These are phyloP conservation scores for Lactarius hengduanensis DNA, from an alignment of 768 basidiomycete genomes.

Conservation along the genomic window DNA sequence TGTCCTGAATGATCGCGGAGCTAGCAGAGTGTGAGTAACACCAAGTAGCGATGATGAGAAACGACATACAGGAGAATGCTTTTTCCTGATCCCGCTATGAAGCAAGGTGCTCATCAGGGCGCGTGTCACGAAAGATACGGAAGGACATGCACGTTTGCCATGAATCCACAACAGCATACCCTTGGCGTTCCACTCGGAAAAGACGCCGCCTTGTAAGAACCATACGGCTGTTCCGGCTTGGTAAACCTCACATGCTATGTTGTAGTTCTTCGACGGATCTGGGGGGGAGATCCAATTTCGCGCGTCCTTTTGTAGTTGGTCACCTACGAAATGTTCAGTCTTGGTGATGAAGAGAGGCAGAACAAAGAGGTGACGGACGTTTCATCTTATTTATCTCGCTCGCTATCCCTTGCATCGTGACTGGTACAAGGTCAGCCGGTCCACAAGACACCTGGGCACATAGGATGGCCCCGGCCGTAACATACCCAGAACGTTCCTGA, in stretches of 20 bases:
- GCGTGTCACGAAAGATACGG: neutral
- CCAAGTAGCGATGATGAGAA: neutral
- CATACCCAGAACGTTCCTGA: neutral
- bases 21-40: neutral
- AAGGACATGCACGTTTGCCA: neutral
- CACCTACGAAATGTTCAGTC: neutral
- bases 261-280: constrained; percentile 1
- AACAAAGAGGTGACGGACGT: neutral
- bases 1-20: neutral
- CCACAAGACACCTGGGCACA: too few species aligned
- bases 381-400: constrained; percentile 4
- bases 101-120: neutral
- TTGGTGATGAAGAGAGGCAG: neutral
- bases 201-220: neutral
- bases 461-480: neutral
- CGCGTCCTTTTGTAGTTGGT: neutral
- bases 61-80: neutral
- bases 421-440: neutral
- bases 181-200: neutral
- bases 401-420: neutral
- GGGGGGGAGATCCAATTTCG: constrained; percentile 1
- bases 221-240: neutral
- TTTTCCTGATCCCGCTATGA: neutral
- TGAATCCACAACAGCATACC: neutral
- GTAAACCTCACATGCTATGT: neutral